phyloP scores from a whole-genome alignment of 2,329 filamentous ascomycete genomes.

The Neoscytalidium dimidiatum region DNA sequence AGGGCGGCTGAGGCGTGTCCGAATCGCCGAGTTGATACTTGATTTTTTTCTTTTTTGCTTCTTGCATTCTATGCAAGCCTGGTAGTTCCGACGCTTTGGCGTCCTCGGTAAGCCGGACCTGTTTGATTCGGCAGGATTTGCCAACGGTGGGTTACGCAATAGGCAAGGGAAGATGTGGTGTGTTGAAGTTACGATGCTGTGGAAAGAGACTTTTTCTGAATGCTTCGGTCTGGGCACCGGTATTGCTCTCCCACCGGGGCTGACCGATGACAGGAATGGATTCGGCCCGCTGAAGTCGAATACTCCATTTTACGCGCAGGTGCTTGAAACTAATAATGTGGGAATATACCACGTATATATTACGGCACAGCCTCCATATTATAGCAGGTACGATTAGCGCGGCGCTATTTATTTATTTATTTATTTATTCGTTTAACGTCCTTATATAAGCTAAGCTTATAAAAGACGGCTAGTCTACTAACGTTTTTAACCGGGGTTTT shows the following conservation, averaged over 20 bases:
- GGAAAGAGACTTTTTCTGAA: neutral
- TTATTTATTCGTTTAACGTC: too few relatives aligned
- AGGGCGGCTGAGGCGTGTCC: neutral
- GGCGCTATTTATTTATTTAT: too few relatives aligned
- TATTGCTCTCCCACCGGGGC: neutral
- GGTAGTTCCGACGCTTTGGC: neutral
- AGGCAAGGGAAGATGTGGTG: neutral
- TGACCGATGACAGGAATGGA: neutral
- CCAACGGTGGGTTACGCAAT: neutral
- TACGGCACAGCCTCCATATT: too few relatives aligned
- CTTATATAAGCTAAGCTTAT: too few relatives aligned
- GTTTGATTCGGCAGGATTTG: neutral
- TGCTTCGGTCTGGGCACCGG: neutral
- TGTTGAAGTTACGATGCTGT: neutral
- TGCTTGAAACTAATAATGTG: too few relatives aligned
- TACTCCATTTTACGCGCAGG: too few relatives aligned
- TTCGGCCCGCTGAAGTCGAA: too few relatives aligned
- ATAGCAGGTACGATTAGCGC: too few relatives aligned
- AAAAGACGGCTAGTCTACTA: too few relatives aligned
- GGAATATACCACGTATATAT: too few relatives aligned
- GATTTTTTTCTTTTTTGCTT: neutral
- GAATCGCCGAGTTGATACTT: neutral
- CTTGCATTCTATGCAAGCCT: neutral
- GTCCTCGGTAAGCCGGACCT: neutral
- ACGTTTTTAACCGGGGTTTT: too few relatives aligned